Conservation (phyloP, 2,329 filamentous ascomycete species). For the Aspergillus versicolor region DNA sequence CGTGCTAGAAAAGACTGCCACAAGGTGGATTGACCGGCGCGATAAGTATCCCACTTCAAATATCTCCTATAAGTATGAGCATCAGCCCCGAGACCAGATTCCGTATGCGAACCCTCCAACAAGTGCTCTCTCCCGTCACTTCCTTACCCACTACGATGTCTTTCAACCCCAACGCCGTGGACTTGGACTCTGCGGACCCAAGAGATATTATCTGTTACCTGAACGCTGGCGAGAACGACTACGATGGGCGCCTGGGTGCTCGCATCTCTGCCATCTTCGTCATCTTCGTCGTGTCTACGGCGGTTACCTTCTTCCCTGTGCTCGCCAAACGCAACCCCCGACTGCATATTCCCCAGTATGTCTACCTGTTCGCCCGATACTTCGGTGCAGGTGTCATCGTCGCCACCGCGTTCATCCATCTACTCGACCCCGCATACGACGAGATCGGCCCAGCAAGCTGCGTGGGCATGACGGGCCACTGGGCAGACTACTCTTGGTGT, state of each 20-base stretch:
- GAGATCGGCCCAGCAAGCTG: constrained; percentile 15
- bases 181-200: constrained; percentile 10
- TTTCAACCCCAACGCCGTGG: constrained; percentile 10
- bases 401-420: constrained; percentile 16
- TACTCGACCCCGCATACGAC: constrained; percentile 15
- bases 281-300: constrained; percentile 12
- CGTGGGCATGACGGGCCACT: constrained; percentile 15
- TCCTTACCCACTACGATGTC: constrained; percentile 1
- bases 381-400: constrained; percentile 16
- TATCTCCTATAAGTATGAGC: background rate
- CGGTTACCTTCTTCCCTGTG: constrained; percentile 15
- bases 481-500: constrained; percentile 15
- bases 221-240: constrained; percentile 10
- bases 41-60: background rate
- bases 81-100: background rate
- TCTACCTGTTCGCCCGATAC: constrained; percentile 16
- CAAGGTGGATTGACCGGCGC: background rate
- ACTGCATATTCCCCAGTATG: constrained; percentile 9
- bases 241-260: constrained; percentile 13
- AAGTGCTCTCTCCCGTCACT: background rate
- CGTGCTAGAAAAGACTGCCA: background rate
- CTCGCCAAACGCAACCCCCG: constrained; percentile 11
- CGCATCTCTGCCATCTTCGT: constrained; percentile 16
- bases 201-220: constrained; percentile 11
- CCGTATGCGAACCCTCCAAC: background rate